phyloP scores from a whole-genome alignment of 2,329 filamentous ascomycete species.

The Alternaria atra region DNA sequence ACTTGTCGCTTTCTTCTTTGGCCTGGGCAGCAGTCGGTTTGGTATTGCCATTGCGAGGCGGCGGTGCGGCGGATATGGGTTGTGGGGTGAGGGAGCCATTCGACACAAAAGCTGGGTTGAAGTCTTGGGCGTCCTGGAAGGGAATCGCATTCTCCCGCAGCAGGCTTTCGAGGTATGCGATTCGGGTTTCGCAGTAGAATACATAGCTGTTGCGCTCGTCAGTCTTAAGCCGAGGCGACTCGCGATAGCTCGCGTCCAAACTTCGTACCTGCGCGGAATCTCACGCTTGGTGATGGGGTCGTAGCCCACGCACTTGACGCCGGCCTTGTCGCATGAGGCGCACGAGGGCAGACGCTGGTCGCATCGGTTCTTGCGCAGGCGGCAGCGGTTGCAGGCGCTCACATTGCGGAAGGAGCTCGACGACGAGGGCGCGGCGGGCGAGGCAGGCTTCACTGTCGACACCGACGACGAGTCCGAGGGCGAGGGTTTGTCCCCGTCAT shows the following conservation, averaged over 20 bases:
- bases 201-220: conserved; percentile 72
- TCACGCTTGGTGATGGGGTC: conserved; percentile 96
- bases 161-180: conserved; percentile 82
- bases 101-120: conserved; percentile 58
- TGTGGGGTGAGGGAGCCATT: conserved; percentile 38
- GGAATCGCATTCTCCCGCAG: conserved; percentile 74
- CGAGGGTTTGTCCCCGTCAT: conserved; percentile 44
- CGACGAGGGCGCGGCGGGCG: conserved; percentile 41
- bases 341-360: conserved; percentile 93
- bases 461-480: conserved; percentile 35
- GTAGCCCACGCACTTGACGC: conserved; percentile 90
- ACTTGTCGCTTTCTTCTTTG: conserved; percentile 56
- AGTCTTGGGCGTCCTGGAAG: conserved; percentile 74
- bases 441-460: conserved; percentile 40
- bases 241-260: conserved; percentile 1
- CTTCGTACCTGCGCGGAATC: conserved; percentile 74
- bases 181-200: conserved; percentile 88
- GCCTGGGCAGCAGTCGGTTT: conserved; percentile 26
- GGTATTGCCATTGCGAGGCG: conserved; percentile 34
- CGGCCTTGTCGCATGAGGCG: conserved; percentile 91
- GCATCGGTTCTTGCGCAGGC: conserved; percentile 91
- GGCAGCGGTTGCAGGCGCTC: conserved; percentile 88
- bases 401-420: conserved; percentile 64
- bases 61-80: conserved; percentile 20
- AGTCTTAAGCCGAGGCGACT: conserved; percentile 10